phyloP scores from a whole-genome alignment of 768 basidiomycete species.

The Collybia mongolica region DNA sequence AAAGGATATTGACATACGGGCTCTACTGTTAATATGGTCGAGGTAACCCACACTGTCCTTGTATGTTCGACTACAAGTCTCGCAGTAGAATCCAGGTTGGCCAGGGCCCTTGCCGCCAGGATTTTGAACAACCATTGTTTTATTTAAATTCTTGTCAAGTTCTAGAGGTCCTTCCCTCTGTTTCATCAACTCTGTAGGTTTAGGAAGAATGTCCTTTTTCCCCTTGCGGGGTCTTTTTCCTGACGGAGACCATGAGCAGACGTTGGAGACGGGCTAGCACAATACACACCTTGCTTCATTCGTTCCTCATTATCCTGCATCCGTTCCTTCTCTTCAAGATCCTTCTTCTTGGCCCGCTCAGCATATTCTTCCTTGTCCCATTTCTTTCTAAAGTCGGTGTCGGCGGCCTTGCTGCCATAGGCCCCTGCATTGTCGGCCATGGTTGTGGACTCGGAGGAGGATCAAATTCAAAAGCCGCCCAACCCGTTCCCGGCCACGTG shows the following conservation, averaged over 20 bases:
- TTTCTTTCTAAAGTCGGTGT: slow-evolving; percentile 82
- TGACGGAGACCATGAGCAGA: slow-evolving; percentile 26
- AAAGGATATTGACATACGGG: slow-evolving; percentile 55
- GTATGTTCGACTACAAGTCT: slow-evolving; percentile 86
- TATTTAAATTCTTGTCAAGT: slow-evolving; percentile 92
- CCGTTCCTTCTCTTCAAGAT: slow-evolving; percentile 74
- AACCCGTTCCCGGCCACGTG: background rate
- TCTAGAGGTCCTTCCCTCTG: slow-evolving; percentile 82
- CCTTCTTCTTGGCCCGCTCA: slow-evolving; percentile 79
- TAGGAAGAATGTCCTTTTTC: slow-evolving; percentile 77
- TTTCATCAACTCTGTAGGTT: slow-evolving; percentile 92
- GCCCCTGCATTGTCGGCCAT: slow-evolving; percentile 42
- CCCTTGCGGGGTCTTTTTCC: slow-evolving; percentile 82
- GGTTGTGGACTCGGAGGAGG: background rate
- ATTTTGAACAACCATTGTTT: slow-evolving; percentile 93
- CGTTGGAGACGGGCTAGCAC: background rate
- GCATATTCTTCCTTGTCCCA: slow-evolving; percentile 96
- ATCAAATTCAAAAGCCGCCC: background rate
- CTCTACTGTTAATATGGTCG: slow-evolving; percentile 93
- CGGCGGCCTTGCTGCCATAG: slow-evolving; percentile 45
- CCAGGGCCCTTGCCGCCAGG: slow-evolving; percentile 82
- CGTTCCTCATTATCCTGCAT: slow-evolving; percentile 87
- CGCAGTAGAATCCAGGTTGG: slow-evolving; percentile 93
- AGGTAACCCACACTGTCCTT: slow-evolving; percentile 94
- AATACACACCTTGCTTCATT: slow-evolving; percentile 69